Evolutionary conservation across 2,329 filamentous ascomycete species (phyloP).

Genomic region (Ampelomyces quisqualis): DNA sequence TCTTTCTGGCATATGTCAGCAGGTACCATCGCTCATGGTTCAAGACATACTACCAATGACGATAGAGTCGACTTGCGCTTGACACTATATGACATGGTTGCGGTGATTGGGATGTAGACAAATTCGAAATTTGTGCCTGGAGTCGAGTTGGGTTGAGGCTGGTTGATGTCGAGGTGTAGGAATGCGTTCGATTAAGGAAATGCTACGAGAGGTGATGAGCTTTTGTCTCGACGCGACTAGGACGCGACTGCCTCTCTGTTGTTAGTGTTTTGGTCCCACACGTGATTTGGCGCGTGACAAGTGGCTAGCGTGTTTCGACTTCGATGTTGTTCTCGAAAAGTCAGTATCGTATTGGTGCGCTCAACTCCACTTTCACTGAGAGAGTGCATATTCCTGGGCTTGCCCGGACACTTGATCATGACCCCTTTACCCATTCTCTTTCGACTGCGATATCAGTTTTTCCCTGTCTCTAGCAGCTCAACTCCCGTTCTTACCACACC

Average conservation of each 20-base stretch:
- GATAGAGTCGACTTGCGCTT: too few relatives aligned
- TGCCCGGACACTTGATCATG: too few relatives aligned
- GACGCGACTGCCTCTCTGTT: not conserved
- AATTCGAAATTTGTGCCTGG: not conserved
- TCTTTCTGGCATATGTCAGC: too few relatives aligned
- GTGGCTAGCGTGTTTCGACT: not conserved
- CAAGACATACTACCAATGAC: too few relatives aligned
- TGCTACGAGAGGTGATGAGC: not conserved
- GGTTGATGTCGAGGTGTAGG: not conserved
- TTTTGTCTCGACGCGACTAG: slow-evolving; percentile 1
- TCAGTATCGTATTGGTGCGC: slow-evolving; percentile 2
- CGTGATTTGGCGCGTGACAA: not conserved
- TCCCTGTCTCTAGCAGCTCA: slow-evolving; percentile 58
- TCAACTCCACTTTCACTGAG: too few relatives aligned
- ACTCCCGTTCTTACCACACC: slow-evolving; percentile 85
- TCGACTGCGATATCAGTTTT: too few relatives aligned
- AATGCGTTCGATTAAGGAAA: not conserved
- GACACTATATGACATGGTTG: too few relatives aligned
- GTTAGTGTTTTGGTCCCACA: not conserved
- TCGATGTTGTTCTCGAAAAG: not conserved
- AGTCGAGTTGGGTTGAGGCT: not conserved
- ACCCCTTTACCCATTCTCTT: not conserved
- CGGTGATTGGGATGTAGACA: too few relatives aligned
- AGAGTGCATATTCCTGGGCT: too few relatives aligned
- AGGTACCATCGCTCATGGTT: too few relatives aligned